Evolutionary conservation across 2,329 filamentous ascomycete genomes (phyloP).

Genomic region (Colletotrichum falcatum): DNA sequence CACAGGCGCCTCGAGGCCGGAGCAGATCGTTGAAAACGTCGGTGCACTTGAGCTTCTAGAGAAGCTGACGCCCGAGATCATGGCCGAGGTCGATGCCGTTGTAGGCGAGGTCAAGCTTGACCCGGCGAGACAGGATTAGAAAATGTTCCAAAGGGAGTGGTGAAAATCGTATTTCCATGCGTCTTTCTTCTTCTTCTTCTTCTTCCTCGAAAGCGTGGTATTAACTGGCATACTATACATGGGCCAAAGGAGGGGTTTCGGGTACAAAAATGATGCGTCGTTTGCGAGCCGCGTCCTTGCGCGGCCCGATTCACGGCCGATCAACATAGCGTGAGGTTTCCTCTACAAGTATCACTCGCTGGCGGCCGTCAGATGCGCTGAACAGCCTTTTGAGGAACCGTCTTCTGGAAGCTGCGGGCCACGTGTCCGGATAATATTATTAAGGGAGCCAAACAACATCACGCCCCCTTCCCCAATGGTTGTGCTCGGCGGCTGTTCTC

Average conservation of each 20-base stretch:
- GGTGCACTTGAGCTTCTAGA: constrained; percentile 59
- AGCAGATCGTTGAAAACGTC: constrained; percentile 65
- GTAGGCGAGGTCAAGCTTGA: constrained; percentile 40
- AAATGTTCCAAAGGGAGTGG: background rate
- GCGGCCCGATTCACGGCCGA: background rate
- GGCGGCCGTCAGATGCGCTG: constrained; percentile 14
- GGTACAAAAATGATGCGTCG: constrained; percentile 6
- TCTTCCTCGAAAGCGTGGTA: constrained; percentile 12
- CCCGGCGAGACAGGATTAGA: constrained; percentile 42
- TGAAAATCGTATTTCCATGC: constrained; percentile 7
- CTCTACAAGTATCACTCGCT: constrained; percentile 11
- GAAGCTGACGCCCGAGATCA: constrained; percentile 62
- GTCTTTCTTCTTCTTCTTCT: background rate
- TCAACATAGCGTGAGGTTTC: constrained; percentile 2
- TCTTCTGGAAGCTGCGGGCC: constrained; percentile 32
- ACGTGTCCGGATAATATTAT: constrained; percentile 20
- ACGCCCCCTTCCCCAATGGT: background rate
- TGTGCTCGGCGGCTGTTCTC: constrained; percentile 8
- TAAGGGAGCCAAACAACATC: background rate
- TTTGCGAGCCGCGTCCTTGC: constrained; percentile 21
- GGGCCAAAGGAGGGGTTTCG: constrained; percentile 3
- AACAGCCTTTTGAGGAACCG: constrained; percentile 23
- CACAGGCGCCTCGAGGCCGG: constrained; percentile 62
- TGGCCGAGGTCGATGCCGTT: constrained; percentile 64
- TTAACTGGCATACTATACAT: constrained; percentile 14